Evolutionary conservation across 208 protist species (phyloP).

Genomic region (Leishmania tarentolae): DNA sequence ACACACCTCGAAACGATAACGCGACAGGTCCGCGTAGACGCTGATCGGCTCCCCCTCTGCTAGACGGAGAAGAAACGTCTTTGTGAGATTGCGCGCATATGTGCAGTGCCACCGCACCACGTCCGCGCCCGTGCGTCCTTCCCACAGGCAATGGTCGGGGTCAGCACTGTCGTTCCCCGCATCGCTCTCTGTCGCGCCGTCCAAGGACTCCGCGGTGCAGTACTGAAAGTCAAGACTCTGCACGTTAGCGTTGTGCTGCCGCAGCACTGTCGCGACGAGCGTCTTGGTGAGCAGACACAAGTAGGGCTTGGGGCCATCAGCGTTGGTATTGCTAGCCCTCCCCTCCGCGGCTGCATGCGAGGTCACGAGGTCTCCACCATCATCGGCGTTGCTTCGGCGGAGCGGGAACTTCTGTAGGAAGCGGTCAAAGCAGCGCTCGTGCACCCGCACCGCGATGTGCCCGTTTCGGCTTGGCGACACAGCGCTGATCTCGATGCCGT

Average conservation of each 20-base stretch:
- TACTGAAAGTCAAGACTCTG: slow-evolving; percentile 30
- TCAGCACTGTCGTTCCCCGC: background rate
- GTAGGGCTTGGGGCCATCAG: background rate
- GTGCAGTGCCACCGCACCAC: slow-evolving; percentile 45
- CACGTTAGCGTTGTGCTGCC: slow-evolving; percentile 32
- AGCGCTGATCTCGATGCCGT: slow-evolving; percentile 45
- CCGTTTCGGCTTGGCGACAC: slow-evolving; percentile 33
- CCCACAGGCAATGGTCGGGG: background rate
- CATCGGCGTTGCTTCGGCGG: background rate
- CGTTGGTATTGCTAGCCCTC: background rate
- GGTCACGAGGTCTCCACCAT: slow-evolving; percentile 2
- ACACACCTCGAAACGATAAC: slow-evolving; percentile 54
- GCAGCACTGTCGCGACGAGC: slow-evolving; percentile 46
- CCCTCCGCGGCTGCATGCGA: background rate
- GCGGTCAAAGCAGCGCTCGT: slow-evolving; percentile 31
- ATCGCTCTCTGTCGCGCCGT: background rate
- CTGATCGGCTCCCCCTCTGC: slow-evolving; percentile 37
- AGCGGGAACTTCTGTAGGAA: slow-evolving; percentile 18
- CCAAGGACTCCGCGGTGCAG: background rate
- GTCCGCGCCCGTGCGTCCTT: slow-evolving; percentile 26
- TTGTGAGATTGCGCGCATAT: slow-evolving; percentile 33
- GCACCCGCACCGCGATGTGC: slow-evolving; percentile 47
- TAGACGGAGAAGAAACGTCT: slow-evolving; percentile 50
- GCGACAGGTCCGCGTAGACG: slow-evolving; percentile 12
- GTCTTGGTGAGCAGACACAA: slow-evolving; percentile 46